Evolutionary conservation across 441 rosid genomes (phyloP).

Genomic region (Corymbia citriodora): DNA sequence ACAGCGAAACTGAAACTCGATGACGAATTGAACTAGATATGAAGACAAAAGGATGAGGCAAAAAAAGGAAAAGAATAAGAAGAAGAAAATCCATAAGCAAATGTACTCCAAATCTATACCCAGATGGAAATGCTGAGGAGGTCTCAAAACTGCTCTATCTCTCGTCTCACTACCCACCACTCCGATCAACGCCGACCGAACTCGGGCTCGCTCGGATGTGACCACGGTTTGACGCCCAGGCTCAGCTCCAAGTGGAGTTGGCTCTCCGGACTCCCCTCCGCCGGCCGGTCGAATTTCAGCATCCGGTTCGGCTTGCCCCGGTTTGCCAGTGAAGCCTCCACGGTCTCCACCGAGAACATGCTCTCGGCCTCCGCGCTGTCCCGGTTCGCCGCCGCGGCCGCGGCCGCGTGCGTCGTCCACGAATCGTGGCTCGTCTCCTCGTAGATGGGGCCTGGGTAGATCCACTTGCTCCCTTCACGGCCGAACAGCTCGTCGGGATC

Average conservation of each 20-base stretch:
- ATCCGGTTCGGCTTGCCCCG: background rate
- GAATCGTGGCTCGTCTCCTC: background rate
- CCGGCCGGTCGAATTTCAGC: background rate
- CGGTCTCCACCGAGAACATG: background rate
- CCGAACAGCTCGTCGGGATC: background rate
- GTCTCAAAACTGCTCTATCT: background rate
- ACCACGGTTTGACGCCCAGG: background rate
- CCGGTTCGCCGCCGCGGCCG: background rate
- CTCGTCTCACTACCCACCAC: background rate
- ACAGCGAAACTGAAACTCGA: background rate
- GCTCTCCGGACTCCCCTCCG: background rate
- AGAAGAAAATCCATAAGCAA: background rate
- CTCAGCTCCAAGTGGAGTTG: background rate
- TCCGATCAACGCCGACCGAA: background rate
- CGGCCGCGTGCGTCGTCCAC: background rate
- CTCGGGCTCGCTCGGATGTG: background rate
- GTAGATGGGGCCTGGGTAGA: background rate
- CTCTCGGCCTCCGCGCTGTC: background rate
- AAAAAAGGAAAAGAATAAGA: background rate
- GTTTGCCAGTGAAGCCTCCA: background rate
- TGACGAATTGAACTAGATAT: background rate
- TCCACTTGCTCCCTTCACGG: background rate
- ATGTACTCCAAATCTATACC: background rate
- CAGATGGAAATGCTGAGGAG: background rate
- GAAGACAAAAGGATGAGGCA: background rate